A percentile compares a stretch with the other conserved stretches of the same genome.
phyloP scores from a whole-genome alignment of 73 alveolate genomes.

The Paramecium sonneborni region DNA sequence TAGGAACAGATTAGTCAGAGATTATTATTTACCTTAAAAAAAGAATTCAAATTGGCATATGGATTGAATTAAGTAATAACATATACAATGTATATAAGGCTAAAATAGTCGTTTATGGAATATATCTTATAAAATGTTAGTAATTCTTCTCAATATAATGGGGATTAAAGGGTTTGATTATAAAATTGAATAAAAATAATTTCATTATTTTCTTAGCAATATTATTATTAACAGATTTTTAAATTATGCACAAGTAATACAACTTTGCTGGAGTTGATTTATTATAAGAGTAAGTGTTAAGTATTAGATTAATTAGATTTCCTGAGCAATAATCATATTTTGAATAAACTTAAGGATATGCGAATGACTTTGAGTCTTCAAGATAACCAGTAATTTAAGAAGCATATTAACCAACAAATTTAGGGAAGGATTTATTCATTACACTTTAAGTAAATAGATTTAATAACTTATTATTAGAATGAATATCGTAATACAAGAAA shows the following conservation, averaged over 20 bases:
- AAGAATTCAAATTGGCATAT: too few species aligned
- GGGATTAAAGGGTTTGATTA: background rate
- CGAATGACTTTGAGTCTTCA: slow-evolving; percentile 7
- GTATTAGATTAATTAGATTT: background rate
- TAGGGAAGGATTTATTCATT: background rate
- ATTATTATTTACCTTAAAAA: too few species aligned
- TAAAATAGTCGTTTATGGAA: too few species aligned
- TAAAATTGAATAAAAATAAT: background rate
- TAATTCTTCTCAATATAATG: too few species aligned
- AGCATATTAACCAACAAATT: background rate
- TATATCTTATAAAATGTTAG: too few species aligned
- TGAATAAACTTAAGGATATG: slow-evolving; percentile 29
- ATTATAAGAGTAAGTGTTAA: background rate
- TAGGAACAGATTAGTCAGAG: too few species aligned
- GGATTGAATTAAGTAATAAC: too few species aligned
- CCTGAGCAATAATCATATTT: background rate
- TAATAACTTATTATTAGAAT: background rate
- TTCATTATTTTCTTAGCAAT: too few species aligned
- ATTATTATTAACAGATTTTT: background rate
- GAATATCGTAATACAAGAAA: slow-evolving; percentile 1
- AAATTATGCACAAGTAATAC: background rate
- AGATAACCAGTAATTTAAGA: background rate
- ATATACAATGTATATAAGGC: too few species aligned
- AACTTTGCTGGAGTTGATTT: background rate
- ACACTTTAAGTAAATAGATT: slow-evolving; percentile 15